Conservation (phyloP, 1,284 basidiomycete genomes). For the Tilletiopsis washingtonensis region DNA sequence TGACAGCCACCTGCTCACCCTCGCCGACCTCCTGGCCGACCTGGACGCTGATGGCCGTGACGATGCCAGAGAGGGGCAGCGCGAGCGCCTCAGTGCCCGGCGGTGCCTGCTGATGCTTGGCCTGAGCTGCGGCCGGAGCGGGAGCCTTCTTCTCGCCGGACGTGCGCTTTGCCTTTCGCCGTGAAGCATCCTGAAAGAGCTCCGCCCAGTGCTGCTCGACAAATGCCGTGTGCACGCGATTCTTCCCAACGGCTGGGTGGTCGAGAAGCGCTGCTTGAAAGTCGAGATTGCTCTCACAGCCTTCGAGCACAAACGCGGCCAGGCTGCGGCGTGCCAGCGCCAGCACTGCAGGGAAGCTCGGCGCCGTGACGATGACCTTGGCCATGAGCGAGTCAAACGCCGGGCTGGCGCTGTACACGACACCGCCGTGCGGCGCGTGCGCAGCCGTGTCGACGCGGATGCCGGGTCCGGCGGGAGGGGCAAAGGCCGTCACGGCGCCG, state of each 20-base stretch:
- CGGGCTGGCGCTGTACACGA: conserved; percentile 10
- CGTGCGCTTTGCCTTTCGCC: too few species aligned
- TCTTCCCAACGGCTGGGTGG: conserved; percentile 5
- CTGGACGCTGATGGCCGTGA: conserved; percentile 93
- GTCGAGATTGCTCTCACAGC: conserved; percentile 14
- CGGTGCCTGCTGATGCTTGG: too few species aligned
- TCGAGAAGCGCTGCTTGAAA: conserved; percentile 14
- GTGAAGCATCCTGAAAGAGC: too few species aligned
- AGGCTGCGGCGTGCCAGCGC: conserved; percentile 7
- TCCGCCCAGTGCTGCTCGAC: conserved; percentile 1
- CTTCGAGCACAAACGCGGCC: conserved; percentile 9
- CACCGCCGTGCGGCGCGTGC: conserved; percentile 12
- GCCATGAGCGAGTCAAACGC: conserved; percentile 29
- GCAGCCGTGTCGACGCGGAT: conserved; percentile 27
- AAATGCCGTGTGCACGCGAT: conserved; percentile 2
- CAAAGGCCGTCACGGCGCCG: conserved; percentile 15
- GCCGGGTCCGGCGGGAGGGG: conserved; percentile 12
- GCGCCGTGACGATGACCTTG: conserved; percentile 25
- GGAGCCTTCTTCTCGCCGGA: too few species aligned
- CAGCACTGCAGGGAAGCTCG: conserved; percentile 9
- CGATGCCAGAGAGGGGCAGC: conserved; percentile 75
- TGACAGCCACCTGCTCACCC: conserved; percentile 75
- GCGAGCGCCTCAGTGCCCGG: too few species aligned
- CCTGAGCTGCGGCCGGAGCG: too few species aligned
- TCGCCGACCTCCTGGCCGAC: conserved; percentile 95